Base-by-base conservation (phyloP, 441 rosid species). In the Sinapis alba region DNA sequence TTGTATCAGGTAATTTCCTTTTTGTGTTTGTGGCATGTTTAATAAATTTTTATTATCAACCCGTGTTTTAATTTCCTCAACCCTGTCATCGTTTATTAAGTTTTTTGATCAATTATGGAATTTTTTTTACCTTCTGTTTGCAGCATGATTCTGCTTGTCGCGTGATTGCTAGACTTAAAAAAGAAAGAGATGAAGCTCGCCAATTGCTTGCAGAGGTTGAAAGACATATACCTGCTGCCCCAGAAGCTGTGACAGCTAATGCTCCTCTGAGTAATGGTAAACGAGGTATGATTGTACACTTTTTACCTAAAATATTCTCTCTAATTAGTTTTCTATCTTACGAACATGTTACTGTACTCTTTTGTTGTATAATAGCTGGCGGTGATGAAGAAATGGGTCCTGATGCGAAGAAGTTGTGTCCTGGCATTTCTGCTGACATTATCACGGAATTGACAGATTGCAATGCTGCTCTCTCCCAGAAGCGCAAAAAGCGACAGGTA, bases 141-240 rank as follows among this genome's bases (percentile, higher is more conserved):
- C 86, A 93, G 98, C 98, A 93, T 82, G 98, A 94, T 83, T 96
- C 97, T 79, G 96, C 98, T 74, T 94, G 98, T 84, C 97, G 98
- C 16, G 98, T 94, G 74, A 94, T 94, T 85, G 97, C 97, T 57
- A 89, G 98, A 84, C 92, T 94, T 64, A 90, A 81, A 75, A 94
- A 90, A 79, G 98, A 94, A 83, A 86, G 93, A 75, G 96, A 94
- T 81, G 98, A 94, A 75, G 90, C 98, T 23, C 87, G 91, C 77
- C 81, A 92, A 54, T 86, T 94, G 45, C 98, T 94, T 79, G 83
- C 93, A 28, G 89, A 86, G 72, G 91, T 92, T 8, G 95, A 91
- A 73, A 86, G 97, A 73, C 93, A 87, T 74, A 80, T 88, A 64
- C 95, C 97, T 34, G 74, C 81, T 47, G 79, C 84, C 20, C 69